Evolutionary conservation across 2,329 filamentous ascomycete species (phyloP), one percentile per base, ranked within the genome.

Genomic region (Scedosporium dehoogii): DNA sequence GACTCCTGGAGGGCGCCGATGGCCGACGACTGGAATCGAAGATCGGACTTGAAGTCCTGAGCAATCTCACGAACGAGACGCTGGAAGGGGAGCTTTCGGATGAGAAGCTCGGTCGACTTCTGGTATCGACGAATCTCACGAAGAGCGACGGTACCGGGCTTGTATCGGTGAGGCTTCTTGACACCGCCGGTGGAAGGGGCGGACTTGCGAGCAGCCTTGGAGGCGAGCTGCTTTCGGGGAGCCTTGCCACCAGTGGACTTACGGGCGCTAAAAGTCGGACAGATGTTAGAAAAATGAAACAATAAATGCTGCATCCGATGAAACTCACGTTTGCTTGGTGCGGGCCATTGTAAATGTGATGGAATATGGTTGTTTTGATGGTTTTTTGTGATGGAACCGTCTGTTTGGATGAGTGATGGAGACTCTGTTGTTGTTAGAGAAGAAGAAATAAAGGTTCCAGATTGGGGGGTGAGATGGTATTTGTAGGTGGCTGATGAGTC

Each of bases 61-160:
- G 92, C 92, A 66, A 97, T 96, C 82, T 99, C 92, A 83, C 92
- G 91, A 68, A 97, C 94, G 75, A 99, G 83, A 76, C 94, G 90
- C 82, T 97, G 91, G 84, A 99, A 99, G 65, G 94, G 94, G 67
- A 97, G 88, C 85, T 97, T 97, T 80, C 91, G 88, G 79, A 99
- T 92, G 71, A 99, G 82, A 60, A 99, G 87, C 81, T 97, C 92
- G 60, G 93, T 97, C 67, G 89, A 91, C 83, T 96, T 96, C 83
- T 97, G 93, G 84, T 97, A 97, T 74, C 90, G 89, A 84, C 93
- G 89, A 73, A 99, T 99, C 83, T 99, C 94, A 85, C 92, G 91
- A 73, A 97, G 89, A 85, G 93, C 93, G 80, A 96, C 90, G 75
- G 94, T 96, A 85, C 89, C 89, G 74, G 90, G 90, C 89, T 92